These are phyloP conservation scores for Geranium incanum DNA, from an alignment of 441 rosid species.

Conservation along the genomic window DNA sequence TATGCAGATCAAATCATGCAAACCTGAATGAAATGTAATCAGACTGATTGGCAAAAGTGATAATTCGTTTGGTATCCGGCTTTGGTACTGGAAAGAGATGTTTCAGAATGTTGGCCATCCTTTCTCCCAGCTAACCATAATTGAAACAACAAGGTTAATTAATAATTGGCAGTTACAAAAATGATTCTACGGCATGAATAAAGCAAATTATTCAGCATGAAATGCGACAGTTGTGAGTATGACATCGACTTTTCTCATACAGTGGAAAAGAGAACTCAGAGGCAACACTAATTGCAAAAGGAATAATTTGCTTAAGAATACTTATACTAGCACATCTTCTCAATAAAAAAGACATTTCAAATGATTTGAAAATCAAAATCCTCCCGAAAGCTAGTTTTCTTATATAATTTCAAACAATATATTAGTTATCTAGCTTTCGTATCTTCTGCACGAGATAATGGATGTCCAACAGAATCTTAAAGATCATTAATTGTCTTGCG, in stretches of 20 bases:
- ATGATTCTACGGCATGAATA: background rate
- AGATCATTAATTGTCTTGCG: background rate
- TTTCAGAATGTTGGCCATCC: constrained; percentile 67
- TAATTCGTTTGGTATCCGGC: constrained; percentile 61
- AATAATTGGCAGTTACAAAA: background rate
- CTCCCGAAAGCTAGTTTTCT: background rate
- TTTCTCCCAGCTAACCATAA: constrained; percentile 54
- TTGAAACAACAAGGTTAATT: background rate
- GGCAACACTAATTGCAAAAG: background rate
- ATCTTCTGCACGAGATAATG: background rate
- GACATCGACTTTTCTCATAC: background rate
- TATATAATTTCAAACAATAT: background rate
- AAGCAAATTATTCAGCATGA: background rate
- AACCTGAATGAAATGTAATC: constrained; percentile 92
- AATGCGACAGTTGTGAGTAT: background rate
- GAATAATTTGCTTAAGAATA: background rate
- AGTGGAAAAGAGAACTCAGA: background rate
- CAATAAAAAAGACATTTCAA: background rate
- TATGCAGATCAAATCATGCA: constrained; percentile 13
- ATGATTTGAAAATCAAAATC: background rate
- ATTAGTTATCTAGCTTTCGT: background rate
- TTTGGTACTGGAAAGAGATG: constrained; percentile 89
- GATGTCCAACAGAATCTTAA: background rate
- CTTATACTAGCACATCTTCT: background rate
- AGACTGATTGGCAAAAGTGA: constrained; percentile 74